These are phyloP conservation scores for Chondrostereum purpureum DNA, from an alignment of 1,284 basidiomycete genomes.

Conservation along the genomic window DNA sequence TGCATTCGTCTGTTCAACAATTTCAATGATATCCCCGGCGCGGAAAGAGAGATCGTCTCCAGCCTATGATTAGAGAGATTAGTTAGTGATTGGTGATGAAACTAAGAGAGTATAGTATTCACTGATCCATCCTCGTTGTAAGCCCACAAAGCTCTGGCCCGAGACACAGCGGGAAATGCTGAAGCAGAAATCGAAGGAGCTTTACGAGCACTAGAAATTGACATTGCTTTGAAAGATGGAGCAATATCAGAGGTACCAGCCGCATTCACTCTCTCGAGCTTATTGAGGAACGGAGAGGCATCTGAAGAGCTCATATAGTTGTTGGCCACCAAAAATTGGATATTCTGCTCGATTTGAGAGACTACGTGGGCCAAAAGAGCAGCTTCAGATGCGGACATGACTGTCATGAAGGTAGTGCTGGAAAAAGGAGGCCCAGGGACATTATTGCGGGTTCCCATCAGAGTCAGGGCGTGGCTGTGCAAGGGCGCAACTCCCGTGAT, in stretches of 20 bases:
- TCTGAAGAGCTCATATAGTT: constrained; percentile 49
- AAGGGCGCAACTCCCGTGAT: not conserved
- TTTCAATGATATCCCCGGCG: constrained; percentile 51
- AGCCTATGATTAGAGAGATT: constrained; percentile 32
- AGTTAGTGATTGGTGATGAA: constrained; percentile 10
- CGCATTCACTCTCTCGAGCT: constrained; percentile 29
- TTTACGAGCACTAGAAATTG: constrained; percentile 14
- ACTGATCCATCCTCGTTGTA: constrained; percentile 59
- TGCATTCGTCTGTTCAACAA: constrained; percentile 51
- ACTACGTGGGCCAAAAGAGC: constrained; percentile 36
- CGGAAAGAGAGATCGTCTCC: constrained; percentile 53
- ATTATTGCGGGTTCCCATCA: too few relatives aligned
- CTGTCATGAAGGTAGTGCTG: not conserved
- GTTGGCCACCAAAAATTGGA: constrained; percentile 55
- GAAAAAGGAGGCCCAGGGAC: not conserved
- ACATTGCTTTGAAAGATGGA: constrained; percentile 16
- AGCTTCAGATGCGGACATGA: constrained; percentile 1
- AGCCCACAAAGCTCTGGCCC: constrained; percentile 54
- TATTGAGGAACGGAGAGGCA: constrained; percentile 43
- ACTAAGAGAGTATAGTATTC: constrained; percentile 2
- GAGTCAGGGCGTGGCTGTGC: not conserved
- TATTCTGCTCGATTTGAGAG: constrained; percentile 55
- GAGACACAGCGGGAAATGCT: constrained; percentile 29
- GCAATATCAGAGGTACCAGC: constrained; percentile 13
- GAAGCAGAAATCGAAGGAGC: constrained; percentile 19